Conservation (phyloP, 108 stramenopile genomes). For the Conticribra weissflogii region DNA sequence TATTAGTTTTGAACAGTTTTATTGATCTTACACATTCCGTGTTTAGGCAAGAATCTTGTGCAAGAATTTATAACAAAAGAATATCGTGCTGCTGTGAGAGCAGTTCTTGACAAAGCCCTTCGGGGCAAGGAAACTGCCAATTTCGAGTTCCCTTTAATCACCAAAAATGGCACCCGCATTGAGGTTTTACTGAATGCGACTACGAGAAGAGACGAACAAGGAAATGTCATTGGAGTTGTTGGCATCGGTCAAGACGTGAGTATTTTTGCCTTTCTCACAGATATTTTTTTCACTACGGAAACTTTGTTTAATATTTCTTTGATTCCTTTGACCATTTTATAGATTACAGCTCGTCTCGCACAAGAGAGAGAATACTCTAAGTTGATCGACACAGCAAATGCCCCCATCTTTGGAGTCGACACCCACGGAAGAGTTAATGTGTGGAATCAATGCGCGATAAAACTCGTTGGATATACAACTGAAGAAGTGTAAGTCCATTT, state of each 20-base stretch:
- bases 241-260: slow-evolving; percentile 61
- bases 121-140: slow-evolving; percentile 41
- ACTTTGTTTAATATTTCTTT: background rate
- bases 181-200: slow-evolving; percentile 24
- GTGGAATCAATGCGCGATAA: background rate
- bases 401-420: slow-evolving; percentile 81
- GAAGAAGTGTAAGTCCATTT: too few relatives aligned
- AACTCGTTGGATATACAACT: background rate
- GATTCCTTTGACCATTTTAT: too few relatives aligned
- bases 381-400: slow-evolving; percentile 74
- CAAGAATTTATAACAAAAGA: slow-evolving; percentile 35
- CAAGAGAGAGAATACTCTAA: slow-evolving; percentile 40
- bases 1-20: too few relatives aligned
- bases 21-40: too few relatives aligned
- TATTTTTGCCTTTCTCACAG: background rate
- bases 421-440: slow-evolving; percentile 28
- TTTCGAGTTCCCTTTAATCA: slow-evolving; percentile 45
- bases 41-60: slow-evolving; percentile 28
- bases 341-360: slow-evolving; percentile 37
- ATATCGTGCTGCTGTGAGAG: slow-evolving; percentile 24
- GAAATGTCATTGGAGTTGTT: slow-evolving; percentile 52
- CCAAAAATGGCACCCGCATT: slow-evolving; percentile 40
- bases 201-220: slow-evolving; percentile 38
- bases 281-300: background rate
- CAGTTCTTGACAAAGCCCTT: slow-evolving; percentile 38